phyloP scores from a whole-genome alignment of 768 basidiomycete genomes.

The Termitomyces sp. region DNA sequence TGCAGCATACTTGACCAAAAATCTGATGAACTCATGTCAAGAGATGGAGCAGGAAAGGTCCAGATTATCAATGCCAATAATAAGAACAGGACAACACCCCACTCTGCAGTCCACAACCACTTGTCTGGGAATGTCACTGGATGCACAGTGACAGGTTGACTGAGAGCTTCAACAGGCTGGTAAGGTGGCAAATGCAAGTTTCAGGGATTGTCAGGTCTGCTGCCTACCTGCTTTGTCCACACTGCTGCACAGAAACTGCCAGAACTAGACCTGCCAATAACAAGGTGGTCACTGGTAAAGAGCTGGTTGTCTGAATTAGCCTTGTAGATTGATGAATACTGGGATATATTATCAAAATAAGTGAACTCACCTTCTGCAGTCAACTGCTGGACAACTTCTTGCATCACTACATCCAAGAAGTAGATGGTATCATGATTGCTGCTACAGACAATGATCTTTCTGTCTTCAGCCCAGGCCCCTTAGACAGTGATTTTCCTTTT shows the following conservation, averaged over 20 bases:
- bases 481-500: not conserved
- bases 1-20: not conserved
- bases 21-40: not conserved
- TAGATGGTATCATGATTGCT: conserved; percentile 2
- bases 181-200: not conserved
- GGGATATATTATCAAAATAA: not conserved
- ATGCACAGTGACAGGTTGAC: not conserved
- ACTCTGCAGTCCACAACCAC: not conserved
- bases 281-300: not conserved
- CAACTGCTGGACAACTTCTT: not conserved
- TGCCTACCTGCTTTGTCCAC: not conserved
- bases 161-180: not conserved
- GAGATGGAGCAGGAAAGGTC: no score
- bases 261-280: not conserved
- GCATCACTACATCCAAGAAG: not conserved
- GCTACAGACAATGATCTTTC: no score
- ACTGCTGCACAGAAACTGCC: not conserved
- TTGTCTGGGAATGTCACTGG: not conserved
- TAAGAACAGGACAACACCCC: not conserved
- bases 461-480: conserved; percentile 8
- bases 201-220: not conserved
- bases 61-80: not conserved
- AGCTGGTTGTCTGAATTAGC: not conserved
- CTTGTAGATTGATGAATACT: not conserved
- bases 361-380: no score